phyloP scores from a whole-genome alignment of 768 basidiomycete genomes.

The Kondoa subrosea region DNA sequence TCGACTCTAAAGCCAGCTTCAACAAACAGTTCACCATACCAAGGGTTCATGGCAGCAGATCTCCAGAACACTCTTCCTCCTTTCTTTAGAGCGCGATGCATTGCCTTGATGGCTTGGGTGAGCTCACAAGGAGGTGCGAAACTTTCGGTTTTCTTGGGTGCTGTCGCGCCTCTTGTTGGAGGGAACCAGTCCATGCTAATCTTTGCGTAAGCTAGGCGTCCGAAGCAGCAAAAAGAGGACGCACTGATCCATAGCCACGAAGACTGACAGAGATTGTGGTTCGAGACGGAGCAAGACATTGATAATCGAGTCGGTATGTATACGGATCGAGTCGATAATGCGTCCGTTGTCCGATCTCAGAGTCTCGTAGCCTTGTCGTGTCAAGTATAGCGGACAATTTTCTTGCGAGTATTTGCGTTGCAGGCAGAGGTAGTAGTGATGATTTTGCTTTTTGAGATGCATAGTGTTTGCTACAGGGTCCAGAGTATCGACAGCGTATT shows the following conservation, averaged over 20 bases:
- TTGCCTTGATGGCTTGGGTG: slow-evolving; percentile 27
- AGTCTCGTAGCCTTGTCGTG: slow-evolving; percentile 43
- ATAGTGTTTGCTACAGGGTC: slow-evolving; percentile 35
- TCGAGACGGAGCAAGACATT: slow-evolving; percentile 30
- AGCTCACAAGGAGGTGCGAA: neutral
- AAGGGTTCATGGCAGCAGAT: slow-evolving; percentile 30
- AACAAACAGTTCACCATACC: slow-evolving; percentile 26
- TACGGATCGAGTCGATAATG: slow-evolving; percentile 43
- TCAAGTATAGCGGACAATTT: slow-evolving; percentile 48
- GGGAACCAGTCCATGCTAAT: neutral
- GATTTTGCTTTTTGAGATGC: slow-evolving; percentile 43
- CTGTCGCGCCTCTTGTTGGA: neutral
- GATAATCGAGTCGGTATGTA: slow-evolving; percentile 56
- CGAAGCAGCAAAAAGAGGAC: neutral
- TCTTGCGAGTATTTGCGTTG: slow-evolving; percentile 43
- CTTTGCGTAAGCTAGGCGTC: neutral
- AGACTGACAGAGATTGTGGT: neutral
- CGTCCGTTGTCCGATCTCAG: slow-evolving; percentile 40
- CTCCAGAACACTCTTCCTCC: slow-evolving; percentile 54
- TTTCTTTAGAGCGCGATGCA: slow-evolving; percentile 30
- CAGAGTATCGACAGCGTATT: slow-evolving; percentile 34
- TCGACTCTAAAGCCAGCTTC: slow-evolving; percentile 25
- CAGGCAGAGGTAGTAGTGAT: slow-evolving; percentile 44
- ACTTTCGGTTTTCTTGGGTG: neutral
- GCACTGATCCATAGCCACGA: slow-evolving; percentile 20